These are phyloP conservation scores for Brassica rapa DNA, from an alignment of 345 rosid species.

Conservation along the genomic window DNA sequence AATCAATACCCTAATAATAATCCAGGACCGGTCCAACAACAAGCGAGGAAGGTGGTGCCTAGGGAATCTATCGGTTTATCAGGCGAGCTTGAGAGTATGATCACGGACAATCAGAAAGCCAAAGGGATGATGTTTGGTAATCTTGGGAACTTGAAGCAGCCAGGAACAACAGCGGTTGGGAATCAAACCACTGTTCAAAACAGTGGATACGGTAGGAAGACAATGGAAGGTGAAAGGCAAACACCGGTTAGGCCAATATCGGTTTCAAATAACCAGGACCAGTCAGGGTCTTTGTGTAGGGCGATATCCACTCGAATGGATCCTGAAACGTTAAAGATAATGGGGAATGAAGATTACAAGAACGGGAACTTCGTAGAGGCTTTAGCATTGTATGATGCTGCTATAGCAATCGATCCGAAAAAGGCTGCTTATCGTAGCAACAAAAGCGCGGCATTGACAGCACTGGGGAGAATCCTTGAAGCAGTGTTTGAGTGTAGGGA, in stretches of 20 bases:
- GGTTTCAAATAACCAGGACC: slow-evolving; percentile 24
- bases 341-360: slow-evolving; percentile 98
- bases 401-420: slow-evolving; percentile 78
- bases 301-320: slow-evolving; percentile 91
- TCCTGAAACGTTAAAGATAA: slow-evolving; percentile 82
- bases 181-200: slow-evolving; percentile 40
- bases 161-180: slow-evolving; percentile 42
- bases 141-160: slow-evolving; percentile 78
- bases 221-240: slow-evolving; percentile 36
- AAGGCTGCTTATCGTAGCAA: slow-evolving; percentile 91
- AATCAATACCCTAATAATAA: slow-evolving; percentile 32
- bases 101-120: slow-evolving; percentile 62
- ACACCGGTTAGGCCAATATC: slow-evolving; percentile 14
- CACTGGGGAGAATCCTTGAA: slow-evolving; percentile 78
- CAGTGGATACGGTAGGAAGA: slow-evolving; percentile 48
- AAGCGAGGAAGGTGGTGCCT: slow-evolving; percentile 53
- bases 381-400: slow-evolving; percentile 83
- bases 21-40: slow-evolving; percentile 35
- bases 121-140: slow-evolving; percentile 66
- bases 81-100: slow-evolving; percentile 88
- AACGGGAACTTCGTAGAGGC: slow-evolving; percentile 83
- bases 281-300: slow-evolving; percentile 64
- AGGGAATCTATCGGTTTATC: slow-evolving; percentile 63
- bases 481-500: slow-evolving; percentile 88
- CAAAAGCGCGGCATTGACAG: slow-evolving; percentile 80